These are phyloP conservation scores for Backusella luteola DNA, from an alignment of 192 early-diverging fungal genomes.

Conservation along the genomic window DNA sequence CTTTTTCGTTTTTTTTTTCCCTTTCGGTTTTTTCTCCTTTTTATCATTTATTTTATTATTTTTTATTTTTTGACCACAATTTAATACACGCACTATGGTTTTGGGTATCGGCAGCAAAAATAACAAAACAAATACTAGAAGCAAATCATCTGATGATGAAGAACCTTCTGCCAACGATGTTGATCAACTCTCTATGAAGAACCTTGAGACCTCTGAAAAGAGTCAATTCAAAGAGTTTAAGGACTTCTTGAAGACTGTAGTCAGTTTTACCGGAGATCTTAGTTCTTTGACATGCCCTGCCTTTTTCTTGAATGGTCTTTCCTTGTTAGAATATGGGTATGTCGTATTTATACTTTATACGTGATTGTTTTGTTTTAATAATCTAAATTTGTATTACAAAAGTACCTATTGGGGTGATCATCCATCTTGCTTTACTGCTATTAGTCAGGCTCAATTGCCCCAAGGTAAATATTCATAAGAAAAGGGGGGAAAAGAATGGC, in stretches of 20 bases:
- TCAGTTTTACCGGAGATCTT: constrained; percentile 79
- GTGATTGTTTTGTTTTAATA: neutral
- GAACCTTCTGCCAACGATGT: constrained; percentile 25
- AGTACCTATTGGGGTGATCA: constrained; percentile 44
- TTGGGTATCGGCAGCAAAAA: neutral
- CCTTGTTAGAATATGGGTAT: constrained; percentile 76
- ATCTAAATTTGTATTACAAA: neutral
- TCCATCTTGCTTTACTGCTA: constrained; percentile 56
- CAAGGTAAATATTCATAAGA: constrained; percentile 23
- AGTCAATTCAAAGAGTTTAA: constrained; percentile 48
- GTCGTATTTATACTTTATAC: neutral
- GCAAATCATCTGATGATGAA: constrained; percentile 14
- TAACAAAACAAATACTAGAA: neutral
- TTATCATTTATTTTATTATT: neutral
- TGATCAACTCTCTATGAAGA: constrained; percentile 30
- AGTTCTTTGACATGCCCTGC: constrained; percentile 78
- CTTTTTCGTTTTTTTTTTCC: neutral
- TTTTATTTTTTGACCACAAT: too few species aligned
- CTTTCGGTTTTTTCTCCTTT: neutral
- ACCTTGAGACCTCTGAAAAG: constrained; percentile 25
- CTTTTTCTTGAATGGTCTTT: constrained; percentile 75
- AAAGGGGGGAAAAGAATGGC: neutral
- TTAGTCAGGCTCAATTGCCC: constrained; percentile 51
- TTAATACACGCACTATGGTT: neutral
- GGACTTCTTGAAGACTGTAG: constrained; percentile 63